Evolutionary conservation across 352 stramenopile genomes (phyloP).

Genomic region (Phytophthora multivora): DNA sequence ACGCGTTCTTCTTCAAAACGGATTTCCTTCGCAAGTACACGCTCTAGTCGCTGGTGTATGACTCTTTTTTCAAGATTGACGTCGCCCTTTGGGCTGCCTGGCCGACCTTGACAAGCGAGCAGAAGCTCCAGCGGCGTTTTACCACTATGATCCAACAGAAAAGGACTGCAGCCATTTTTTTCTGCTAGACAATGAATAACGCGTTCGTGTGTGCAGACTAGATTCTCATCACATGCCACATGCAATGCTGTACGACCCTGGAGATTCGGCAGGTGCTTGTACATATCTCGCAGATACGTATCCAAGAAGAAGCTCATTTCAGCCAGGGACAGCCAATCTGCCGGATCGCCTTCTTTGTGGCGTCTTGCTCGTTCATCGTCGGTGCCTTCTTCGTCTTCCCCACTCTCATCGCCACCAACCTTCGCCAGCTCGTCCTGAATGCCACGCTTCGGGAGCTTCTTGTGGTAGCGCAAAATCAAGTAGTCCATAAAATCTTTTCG

Average conservation of each 20-base stretch:
- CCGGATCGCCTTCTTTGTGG: constrained; percentile 37
- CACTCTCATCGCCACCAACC: constrained; percentile 3
- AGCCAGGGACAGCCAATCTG: constrained; percentile 54
- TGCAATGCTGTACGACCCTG: constrained; percentile 72
- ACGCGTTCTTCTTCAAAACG: constrained; percentile 42
- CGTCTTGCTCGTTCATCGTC: constrained; percentile 33
- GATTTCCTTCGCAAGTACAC: constrained; percentile 33
- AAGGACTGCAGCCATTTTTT: constrained; percentile 57
- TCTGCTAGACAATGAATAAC: constrained; percentile 60
- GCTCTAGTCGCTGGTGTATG: constrained; percentile 35
- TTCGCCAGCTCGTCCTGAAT: constrained; percentile 15
- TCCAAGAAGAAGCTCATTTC: constrained; percentile 71
- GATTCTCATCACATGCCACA: constrained; percentile 79
- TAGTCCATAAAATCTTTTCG: constrained; percentile 54
- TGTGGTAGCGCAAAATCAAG: constrained; percentile 49
- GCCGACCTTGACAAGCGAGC: constrained; percentile 52
- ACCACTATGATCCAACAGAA: constrained; percentile 55
- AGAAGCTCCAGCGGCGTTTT: constrained; percentile 49
- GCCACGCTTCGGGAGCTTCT: constrained; percentile 27
- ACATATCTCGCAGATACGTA: constrained; percentile 60
- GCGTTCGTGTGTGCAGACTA: constrained; percentile 80
- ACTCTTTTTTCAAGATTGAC: constrained; percentile 32
- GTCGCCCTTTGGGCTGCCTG: constrained; percentile 63
- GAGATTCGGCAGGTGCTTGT: constrained; percentile 66
- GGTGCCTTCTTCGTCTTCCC: constrained; percentile 35